phyloP scores from a whole-genome alignment of 148 eudicot species.

The Cornus florida region DNA sequence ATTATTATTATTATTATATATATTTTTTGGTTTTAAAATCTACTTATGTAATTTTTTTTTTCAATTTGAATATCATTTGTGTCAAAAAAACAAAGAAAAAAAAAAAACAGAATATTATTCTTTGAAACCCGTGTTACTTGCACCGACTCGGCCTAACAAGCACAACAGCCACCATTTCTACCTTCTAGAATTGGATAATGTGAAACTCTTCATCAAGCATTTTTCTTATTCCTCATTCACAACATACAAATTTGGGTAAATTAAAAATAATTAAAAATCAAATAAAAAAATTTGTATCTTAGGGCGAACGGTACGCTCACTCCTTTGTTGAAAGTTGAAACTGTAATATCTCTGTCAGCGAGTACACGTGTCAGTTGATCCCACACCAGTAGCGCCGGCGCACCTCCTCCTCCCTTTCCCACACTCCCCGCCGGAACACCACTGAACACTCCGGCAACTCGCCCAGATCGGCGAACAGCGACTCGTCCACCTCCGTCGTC shows the following conservation, averaged over 20 bases:
- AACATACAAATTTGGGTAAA: constrained; percentile 12
- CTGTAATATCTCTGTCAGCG: constrained; percentile 6
- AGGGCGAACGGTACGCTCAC: constrained; percentile 46
- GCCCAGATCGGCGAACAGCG: constrained; percentile 78
- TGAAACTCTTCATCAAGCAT: constrained; percentile 12
- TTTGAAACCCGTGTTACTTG: no score
- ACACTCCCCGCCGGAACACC: constrained; percentile 52
- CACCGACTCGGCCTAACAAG: no score
- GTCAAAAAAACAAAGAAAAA: no score
- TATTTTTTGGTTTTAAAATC: no score
- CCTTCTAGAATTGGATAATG: no score
- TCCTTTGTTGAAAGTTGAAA: constrained; percentile 12
- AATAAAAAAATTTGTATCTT: constrained; percentile 29
- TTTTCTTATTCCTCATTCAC: constrained; percentile 18
- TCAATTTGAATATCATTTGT: no score
- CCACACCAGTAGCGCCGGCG: constrained; percentile 49
- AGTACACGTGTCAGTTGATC: constrained; percentile 3
- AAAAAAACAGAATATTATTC: no score
- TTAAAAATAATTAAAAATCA: not conserved
- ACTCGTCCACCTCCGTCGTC: constrained; percentile 72
- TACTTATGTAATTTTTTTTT: no score
- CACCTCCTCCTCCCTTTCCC: constrained; percentile 27
- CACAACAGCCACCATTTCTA: no score
- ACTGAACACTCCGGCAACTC: constrained; percentile 87
- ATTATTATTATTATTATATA: no score